phyloP scores from a whole-genome alignment of 1,284 basidiomycete species.

The Apiotrichum laibachii region DNA sequence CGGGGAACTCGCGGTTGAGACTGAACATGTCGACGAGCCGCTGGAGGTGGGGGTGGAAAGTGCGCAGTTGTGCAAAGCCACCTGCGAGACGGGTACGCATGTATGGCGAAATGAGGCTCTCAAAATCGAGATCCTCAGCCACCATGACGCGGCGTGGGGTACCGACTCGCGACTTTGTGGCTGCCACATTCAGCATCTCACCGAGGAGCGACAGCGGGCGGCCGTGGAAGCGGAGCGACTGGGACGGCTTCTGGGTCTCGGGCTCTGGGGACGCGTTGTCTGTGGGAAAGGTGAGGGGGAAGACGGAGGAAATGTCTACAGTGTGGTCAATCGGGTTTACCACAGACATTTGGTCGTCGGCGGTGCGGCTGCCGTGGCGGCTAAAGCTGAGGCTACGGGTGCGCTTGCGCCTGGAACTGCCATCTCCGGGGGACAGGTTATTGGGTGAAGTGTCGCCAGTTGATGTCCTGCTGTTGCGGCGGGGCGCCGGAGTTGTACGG shows the following conservation, averaged over 20 bases:
- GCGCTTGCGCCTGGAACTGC: neutral
- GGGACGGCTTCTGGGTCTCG: conserved; percentile 1
- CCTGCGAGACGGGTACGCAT: conserved; percentile 27
- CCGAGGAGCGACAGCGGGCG: conserved; percentile 38
- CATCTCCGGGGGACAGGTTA: neutral
- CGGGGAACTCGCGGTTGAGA: conserved; percentile 7
- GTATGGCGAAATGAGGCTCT: conserved; percentile 23
- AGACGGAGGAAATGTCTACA: conserved; percentile 26
- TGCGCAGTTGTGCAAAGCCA: conserved; percentile 35
- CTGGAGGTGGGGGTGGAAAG: conserved; percentile 44
- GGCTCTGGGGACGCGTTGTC: no score
- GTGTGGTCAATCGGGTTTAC: conserved; percentile 28
- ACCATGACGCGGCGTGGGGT: conserved; percentile 16
- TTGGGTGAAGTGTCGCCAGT: neutral
- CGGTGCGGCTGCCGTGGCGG: neutral
- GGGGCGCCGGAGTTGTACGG: neutral
- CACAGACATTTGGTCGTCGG: neutral
- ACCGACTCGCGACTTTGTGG: conserved; percentile 24
- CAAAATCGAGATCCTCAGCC: conserved; percentile 32
- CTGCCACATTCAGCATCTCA: conserved; percentile 40
- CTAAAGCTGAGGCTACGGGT: neutral
- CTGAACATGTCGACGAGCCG: conserved; percentile 27
- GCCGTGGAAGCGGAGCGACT: conserved; percentile 38
- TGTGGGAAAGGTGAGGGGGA: neutral
- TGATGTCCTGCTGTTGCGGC: neutral